A percentile compares a stretch with the other conserved stretches of the same genome.
Conservation (phyloP, 371 early-diverging fungal species). For the Zancudomyces culisetae region DNA sequence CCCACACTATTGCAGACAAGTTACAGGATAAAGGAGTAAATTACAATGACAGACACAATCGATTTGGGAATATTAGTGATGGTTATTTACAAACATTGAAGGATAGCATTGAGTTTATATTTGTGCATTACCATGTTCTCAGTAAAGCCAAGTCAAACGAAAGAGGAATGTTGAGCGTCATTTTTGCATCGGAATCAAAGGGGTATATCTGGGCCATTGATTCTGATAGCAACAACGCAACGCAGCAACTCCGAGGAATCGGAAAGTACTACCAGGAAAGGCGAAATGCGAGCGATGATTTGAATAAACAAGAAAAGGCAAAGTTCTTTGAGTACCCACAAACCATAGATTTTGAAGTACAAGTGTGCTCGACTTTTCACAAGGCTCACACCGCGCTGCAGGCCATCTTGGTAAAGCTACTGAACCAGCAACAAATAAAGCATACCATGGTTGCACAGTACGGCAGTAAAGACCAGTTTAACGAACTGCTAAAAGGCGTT, state of each 20-base stretch:
- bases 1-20: not conserved
- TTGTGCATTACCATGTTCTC: not conserved
- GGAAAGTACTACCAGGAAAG: not conserved
- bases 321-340: not conserved
- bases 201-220: conserved; percentile 1
- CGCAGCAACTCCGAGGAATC: not conserved
- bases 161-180: not conserved
- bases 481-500: not conserved
- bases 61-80: not conserved
- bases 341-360: not conserved
- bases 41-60: not conserved
- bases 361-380: not conserved
- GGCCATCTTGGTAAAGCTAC: not conserved
- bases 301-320: not conserved
- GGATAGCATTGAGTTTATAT: not conserved
- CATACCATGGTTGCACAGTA: not conserved
- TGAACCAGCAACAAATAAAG: not conserved
- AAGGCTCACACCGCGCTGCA: not conserved
- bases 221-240: not conserved
- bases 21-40: not conserved
- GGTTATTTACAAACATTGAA: not conserved
- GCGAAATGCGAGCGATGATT: not conserved
- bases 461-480: not conserved
- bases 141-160: not conserved
- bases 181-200: not conserved